A percentile compares a stretch with the other conserved stretches of the same genome.
Conservation (phyloP, 768 basidiomycete genomes). For the Psilocybe sp. region DNA sequence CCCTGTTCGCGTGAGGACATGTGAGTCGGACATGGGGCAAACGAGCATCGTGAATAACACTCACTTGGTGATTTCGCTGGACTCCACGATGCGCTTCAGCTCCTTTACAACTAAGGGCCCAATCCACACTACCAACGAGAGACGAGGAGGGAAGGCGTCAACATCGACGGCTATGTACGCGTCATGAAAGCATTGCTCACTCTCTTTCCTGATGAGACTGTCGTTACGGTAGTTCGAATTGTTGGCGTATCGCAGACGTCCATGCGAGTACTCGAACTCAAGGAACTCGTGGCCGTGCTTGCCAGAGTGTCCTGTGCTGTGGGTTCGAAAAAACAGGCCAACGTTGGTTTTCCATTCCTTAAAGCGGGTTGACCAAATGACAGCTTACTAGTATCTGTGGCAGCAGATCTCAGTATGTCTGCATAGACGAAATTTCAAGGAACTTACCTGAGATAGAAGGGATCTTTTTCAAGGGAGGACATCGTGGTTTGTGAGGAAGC, state of each 20-base stretch:
- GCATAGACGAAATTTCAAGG: background rate
- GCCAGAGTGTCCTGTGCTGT: conserved; percentile 95
- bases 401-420: background rate
- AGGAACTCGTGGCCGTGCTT: conserved; percentile 98
- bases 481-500: conserved; percentile 21
- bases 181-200: conserved; percentile 45
- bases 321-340: conserved; percentile 3
- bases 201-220: conserved; percentile 97
- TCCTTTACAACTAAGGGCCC: conserved; percentile 91
- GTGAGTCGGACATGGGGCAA: background rate
- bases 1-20: conserved; percentile 46
- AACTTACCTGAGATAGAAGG: conserved; percentile 75
- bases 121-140: conserved; percentile 79
- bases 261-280: conserved; percentile 97
- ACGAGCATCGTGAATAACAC: conserved; percentile 15
- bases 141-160: background rate
- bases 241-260: conserved; percentile 95
- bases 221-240: conserved; percentile 99
- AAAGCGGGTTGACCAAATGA: background rate
- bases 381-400: conserved; percentile 46
- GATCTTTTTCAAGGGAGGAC: conserved; percentile 61
- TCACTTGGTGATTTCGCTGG: conserved; percentile 94
- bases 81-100: conserved; percentile 88
- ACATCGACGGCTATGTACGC: background rate
- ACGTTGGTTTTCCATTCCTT: background rate